phyloP scores from a whole-genome alignment of 2,329 filamentous ascomycete species.

The Huntiella decipiens region DNA sequence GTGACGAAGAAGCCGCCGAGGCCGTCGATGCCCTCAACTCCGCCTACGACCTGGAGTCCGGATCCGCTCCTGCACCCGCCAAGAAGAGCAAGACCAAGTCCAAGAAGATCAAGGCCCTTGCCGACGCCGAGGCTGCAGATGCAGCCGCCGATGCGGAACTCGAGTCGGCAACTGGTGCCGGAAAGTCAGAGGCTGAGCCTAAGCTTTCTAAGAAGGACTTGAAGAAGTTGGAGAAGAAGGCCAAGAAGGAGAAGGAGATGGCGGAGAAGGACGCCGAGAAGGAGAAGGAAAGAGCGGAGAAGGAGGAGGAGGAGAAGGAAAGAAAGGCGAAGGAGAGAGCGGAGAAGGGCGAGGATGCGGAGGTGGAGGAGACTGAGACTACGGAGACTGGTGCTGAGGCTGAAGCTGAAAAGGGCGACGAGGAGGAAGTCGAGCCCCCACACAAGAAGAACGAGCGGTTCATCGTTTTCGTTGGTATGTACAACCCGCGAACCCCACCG shows the following conservation, averaged over 20 bases:
- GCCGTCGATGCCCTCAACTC: conserved; percentile 13
- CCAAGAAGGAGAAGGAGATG: conserved; percentile 17
- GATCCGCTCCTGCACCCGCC: conserved; percentile 9
- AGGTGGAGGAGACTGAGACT: conserved; percentile 17
- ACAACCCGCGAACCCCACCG: conserved; percentile 4
- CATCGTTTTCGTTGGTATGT: conserved; percentile 56
- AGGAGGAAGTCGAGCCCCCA: conserved; percentile 13
- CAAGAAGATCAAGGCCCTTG: conserved; percentile 13
- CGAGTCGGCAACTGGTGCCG: conserved; percentile 11
- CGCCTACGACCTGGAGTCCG: conserved; percentile 13
- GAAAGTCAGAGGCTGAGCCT: neutral
- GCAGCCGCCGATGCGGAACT: conserved; percentile 12
- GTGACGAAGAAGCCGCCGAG: conserved; percentile 14
- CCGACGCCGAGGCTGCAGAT: conserved; percentile 12
- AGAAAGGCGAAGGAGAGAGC: conserved; percentile 11
- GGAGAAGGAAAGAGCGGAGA: conserved; percentile 14
- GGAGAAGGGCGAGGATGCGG: conserved; percentile 12
- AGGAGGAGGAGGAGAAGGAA: conserved; percentile 14
- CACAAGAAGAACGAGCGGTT: conserved; percentile 34
- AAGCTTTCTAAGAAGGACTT: conserved; percentile 17
- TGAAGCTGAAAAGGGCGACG: conserved; percentile 15
- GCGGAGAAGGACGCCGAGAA: conserved; percentile 17
- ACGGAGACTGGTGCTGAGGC: conserved; percentile 13
- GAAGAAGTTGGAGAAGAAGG: conserved; percentile 17
- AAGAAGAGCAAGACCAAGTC: conserved; percentile 11